Evolutionary conservation across 2,329 filamentous ascomycete genomes (phyloP), one percentile per base, ranked within the genome.

Genomic region (Colletotrichum australisinense): DNA sequence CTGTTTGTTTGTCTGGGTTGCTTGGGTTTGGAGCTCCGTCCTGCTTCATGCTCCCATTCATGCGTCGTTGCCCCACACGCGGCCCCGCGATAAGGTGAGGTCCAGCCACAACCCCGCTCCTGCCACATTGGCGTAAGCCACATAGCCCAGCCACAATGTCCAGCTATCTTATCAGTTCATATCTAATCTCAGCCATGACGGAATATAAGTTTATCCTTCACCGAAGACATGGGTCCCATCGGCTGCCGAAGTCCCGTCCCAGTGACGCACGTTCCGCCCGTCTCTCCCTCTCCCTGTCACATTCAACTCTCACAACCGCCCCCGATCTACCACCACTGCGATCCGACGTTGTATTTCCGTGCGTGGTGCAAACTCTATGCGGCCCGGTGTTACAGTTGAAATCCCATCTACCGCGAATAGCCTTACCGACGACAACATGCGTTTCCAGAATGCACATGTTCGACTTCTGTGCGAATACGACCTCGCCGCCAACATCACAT

Each of bases 1-100:
- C 28, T 52, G 53, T 57, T 63, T 69, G 58, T 72, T 72, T 68
- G 64, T 52, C 30, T 52, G 53, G 60, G 46, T 60, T 67, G 56
- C 26, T 60, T 70, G 70, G 42, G 26, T 56, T 55, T 69, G 30
- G 53, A 73, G 67, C 70, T 73, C 70, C 67, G n/a, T 65, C 67
- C 65, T 73, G 70, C 70, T 68, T 73, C 60, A 70, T 68, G 66
- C 67, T 59, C 65, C 67, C 66, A 67, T 68, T 73, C 60, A 69
- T 72, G 69, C 65, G 66, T 63, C 24, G 57, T 63, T 32, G 38
- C 69, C 69, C 58, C 53, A 56, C 64, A 56, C 57, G 26, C 28
- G 35, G 35, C 57, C 42, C 38, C 22, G 12, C 14, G 65, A 19
- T 62, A 35, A 63, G 38, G 22, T 2, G n/a, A 52, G 19, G 19